Conservation (phyloP, 1,284 basidiomycete genomes). For the Stereum hirsutum region DNA sequence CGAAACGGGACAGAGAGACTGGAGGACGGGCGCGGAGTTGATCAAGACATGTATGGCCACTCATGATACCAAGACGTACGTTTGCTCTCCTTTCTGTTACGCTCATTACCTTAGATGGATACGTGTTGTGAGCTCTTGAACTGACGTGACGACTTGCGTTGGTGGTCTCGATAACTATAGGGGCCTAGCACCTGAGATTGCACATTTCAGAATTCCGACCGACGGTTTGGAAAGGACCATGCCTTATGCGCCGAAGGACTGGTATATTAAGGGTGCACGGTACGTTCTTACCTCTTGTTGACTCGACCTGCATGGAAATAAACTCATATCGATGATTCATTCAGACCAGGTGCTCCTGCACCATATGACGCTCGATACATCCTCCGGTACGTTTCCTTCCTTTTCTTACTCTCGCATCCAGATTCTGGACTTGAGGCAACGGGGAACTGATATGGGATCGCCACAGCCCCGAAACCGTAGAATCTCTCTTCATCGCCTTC, state of each 20-base stretch:
- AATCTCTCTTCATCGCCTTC: conserved; percentile 86
- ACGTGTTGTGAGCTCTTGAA: too few species aligned
- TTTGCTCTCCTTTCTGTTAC: conserved; percentile 14
- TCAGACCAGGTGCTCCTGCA: conserved; percentile 37
- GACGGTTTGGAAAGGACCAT: conserved; percentile 34
- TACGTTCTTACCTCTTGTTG: conserved; percentile 20
- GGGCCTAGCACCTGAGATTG: conserved; percentile 80
- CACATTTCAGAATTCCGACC: conserved; percentile 56
- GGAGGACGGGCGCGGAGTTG: conserved; percentile 74
- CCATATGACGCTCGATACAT: conserved; percentile 87
- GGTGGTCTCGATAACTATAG: too few species aligned
- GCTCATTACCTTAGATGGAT: too few species aligned
- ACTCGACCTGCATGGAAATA: neutral
- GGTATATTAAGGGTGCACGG: conserved; percentile 82
- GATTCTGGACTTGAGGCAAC: too few species aligned
- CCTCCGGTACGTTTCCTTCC: conserved; percentile 42
- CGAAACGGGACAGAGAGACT: conserved; percentile 59
- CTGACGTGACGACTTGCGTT: too few species aligned
- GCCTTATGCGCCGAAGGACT: conserved; percentile 45
- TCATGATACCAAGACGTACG: conserved; percentile 78
- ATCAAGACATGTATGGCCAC: conserved; percentile 86
- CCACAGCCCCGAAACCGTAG: conserved; percentile 83
- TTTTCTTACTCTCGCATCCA: conserved; percentile 4
- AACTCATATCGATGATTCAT: neutral
- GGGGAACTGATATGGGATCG: too few species aligned